phyloP scores from a whole-genome alignment of 2,329 filamentous ascomycete genomes.

The Alternaria arbusti region DNA sequence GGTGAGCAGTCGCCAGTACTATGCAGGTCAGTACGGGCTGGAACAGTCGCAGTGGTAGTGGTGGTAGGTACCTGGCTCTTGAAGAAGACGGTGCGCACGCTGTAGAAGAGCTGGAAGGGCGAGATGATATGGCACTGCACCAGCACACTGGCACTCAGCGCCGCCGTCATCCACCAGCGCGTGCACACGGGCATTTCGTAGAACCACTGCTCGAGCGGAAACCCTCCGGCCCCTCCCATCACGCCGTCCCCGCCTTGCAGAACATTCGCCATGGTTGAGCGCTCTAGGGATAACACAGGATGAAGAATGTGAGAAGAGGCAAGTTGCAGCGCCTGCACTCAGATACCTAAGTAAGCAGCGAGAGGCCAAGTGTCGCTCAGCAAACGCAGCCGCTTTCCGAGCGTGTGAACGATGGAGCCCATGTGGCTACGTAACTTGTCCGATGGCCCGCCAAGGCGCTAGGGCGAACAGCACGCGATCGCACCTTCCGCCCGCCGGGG shows the following conservation, averaged over 20 bases:
- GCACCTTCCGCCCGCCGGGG: background rate
- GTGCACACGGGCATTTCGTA: conserved; percentile 98
- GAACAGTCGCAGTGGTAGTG: background rate
- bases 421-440: conserved; percentile 41
- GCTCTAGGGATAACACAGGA: background rate
- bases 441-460: conserved; percentile 19
- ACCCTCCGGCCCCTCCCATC: conserved; percentile 62
- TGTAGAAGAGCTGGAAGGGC: conserved; percentile 96
- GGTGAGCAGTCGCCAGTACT: conserved; percentile 97
- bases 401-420: background rate
- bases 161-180: conserved; percentile 94
- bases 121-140: conserved; percentile 94
- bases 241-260: conserved; percentile 51
- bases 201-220: conserved; percentile 96
- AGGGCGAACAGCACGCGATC: conserved; percentile 4
- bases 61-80: conserved; percentile 77
- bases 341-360: background rate
- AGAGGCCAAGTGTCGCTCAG: conserved; percentile 17
- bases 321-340: background rate
- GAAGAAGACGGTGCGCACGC: conserved; percentile 86
- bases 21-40: conserved; percentile 8
- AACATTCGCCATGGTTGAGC: conserved; percentile 53
- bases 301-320: background rate
- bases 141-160: conserved; percentile 82
- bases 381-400: background rate